phyloP scores from a whole-genome alignment of 192 early-diverging fungal genomes.

The Oehlia diaphana region DNA sequence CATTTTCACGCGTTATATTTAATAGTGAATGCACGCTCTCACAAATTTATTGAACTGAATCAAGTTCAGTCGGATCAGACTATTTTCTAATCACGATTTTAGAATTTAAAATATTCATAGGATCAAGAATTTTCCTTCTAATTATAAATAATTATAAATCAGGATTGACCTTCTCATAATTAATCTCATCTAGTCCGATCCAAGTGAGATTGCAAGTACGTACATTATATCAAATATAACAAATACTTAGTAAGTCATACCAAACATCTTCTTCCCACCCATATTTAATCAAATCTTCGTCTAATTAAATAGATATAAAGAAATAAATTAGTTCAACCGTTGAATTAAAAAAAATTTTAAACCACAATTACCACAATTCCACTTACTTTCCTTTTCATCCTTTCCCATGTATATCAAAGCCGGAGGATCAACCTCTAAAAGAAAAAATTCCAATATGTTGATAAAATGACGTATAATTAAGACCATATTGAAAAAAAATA shows the following conservation, averaged over 20 bases:
- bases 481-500: not conserved
- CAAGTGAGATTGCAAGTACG: not conserved
- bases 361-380: conserved; percentile 12
- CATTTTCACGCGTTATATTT: not conserved
- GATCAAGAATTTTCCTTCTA: no score
- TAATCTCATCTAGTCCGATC: not conserved
- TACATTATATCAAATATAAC: not conserved
- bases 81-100: no score
- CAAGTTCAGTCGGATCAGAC: not conserved
- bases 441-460: not conserved
- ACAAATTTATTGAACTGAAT: not conserved
- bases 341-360: not conserved
- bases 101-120: no score
- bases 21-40: not conserved
- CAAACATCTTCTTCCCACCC: conserved; percentile 95
- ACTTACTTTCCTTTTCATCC: conserved; percentile 92
- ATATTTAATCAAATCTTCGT: conserved; percentile 94
- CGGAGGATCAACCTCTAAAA: conserved; percentile 63
- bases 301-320: conserved; percentile 27
- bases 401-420: conserved; percentile 95
- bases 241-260: conserved; percentile 35
- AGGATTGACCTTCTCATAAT: not conserved
- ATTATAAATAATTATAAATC: no score
- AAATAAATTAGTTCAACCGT: not conserved
- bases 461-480: not conserved